phyloP scores from a whole-genome alignment of 1,284 basidiomycete genomes.

The Microbotryum scabiosae region DNA sequence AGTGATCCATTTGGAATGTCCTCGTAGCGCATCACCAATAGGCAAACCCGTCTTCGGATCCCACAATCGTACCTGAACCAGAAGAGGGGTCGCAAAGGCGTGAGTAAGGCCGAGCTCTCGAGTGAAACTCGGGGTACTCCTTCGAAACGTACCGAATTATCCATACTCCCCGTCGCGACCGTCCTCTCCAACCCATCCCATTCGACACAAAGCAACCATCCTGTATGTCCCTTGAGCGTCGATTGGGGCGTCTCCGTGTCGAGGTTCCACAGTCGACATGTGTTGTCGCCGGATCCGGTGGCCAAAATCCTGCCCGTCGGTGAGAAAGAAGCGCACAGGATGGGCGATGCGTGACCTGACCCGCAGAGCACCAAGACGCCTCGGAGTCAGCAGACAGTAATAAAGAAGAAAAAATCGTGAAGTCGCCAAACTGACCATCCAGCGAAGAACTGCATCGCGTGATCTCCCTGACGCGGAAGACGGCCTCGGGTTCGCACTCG shows the following conservation, averaged over 20 bases:
- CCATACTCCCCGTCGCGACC: constrained; percentile 88
- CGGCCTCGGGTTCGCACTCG: constrained; percentile 86
- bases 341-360: constrained; percentile 80
- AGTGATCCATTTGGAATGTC: constrained; percentile 95
- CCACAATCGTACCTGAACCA: constrained; percentile 65
- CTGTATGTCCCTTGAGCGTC: constrained; percentile 77
- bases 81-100: background rate
- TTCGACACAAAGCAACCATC: constrained; percentile 94
- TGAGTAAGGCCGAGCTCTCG: background rate
- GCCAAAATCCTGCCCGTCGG: constrained; percentile 84
- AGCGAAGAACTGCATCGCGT: constrained; percentile 88
- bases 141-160: constrained; percentile 49
- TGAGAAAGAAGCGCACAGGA: constrained; percentile 89
- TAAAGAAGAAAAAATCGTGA: background rate
- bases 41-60: constrained; percentile 79
- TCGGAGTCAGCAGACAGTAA: background rate
- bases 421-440: constrained; percentile 50
- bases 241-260: constrained; percentile 86
- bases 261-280: constrained; percentile 88
- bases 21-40: constrained; percentile 73
- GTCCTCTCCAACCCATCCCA: constrained; percentile 90
- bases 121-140: background rate
- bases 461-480: constrained; percentile 88
- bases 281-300: constrained; percentile 91
- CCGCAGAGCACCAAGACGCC: background rate